Conservation (phyloP, 306 rosid species). For the Astragalus membranaceus region DNA sequence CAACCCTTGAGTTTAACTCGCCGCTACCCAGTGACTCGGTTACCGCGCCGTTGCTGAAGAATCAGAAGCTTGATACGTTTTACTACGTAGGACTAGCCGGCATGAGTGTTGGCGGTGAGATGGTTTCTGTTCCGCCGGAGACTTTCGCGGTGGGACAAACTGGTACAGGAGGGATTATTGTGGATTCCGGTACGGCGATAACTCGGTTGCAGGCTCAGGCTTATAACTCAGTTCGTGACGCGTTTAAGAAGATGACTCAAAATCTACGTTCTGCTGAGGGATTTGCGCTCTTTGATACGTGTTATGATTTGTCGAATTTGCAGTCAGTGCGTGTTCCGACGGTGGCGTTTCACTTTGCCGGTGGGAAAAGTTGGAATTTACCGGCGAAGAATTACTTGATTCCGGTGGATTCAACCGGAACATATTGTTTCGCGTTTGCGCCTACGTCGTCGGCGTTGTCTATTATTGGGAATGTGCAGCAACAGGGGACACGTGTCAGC, state of each 20-base stretch:
- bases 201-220: conserved; percentile 62
- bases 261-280: conserved; percentile 27
- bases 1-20: conserved; percentile 88
- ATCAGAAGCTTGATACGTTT: conserved; percentile 37
- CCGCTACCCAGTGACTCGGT: conserved; percentile 56
- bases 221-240: conserved; percentile 67
- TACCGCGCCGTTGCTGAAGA: conserved; percentile 33
- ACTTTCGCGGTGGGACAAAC: conserved; percentile 37
- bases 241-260: conserved; percentile 42
- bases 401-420: conserved; percentile 62
- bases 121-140: conserved; percentile 39
- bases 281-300: conserved; percentile 73
- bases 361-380: conserved; percentile 32
- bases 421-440: conserved; percentile 83
- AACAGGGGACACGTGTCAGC: conserved; percentile 96
- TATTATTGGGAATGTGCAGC: conserved; percentile 87
- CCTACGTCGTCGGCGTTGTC: conserved; percentile 62
- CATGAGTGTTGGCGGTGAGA: conserved; percentile 59
- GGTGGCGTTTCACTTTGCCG: conserved; percentile 56
- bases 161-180: conserved; percentile 68
- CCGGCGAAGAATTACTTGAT: conserved; percentile 83
- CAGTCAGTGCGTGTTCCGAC: conserved; percentile 60
- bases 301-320: conserved; percentile 59
- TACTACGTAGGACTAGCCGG: conserved; percentile 62
- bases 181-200: conserved; percentile 82